A percentile compares a stretch with the other conserved stretches of the same genome.
phyloP scores from a whole-genome alignment of 164 flowering plant genomes.

The Stephania yunnanensis region DNA sequence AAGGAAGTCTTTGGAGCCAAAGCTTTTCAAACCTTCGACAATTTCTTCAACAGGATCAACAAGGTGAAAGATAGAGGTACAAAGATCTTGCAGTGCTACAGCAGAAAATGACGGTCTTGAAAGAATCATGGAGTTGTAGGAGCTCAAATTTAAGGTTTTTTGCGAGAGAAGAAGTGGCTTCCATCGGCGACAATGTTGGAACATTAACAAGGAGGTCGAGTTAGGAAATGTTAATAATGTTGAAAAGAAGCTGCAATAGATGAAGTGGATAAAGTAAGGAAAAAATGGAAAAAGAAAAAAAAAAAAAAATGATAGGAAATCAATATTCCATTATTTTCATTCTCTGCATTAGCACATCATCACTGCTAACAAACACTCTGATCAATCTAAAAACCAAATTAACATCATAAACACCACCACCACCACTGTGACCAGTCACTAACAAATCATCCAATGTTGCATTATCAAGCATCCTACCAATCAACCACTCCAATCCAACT shows the following conservation, averaged over 20 bases:
- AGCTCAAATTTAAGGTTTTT: slow-evolving; percentile 3
- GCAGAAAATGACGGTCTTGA: slow-evolving; percentile 17
- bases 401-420: slow-evolving; percentile 61
- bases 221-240: not conserved
- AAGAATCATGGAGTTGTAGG: slow-evolving; percentile 10
- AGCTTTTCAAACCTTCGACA: slow-evolving; percentile 20
- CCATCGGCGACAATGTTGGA: not conserved
- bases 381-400: slow-evolving; percentile 58
- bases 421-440: slow-evolving; percentile 31
- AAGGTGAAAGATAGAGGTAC: not conserved
- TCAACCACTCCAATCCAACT: slow-evolving; percentile 55
- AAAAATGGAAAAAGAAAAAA: no score
- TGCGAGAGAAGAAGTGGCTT: not conserved
- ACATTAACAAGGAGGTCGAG: not conserved
- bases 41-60: slow-evolving; percentile 18
- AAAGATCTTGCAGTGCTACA: slow-evolving; percentile 10
- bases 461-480: slow-evolving; percentile 65
- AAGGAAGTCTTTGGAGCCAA: slow-evolving; percentile 4
- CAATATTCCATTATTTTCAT: slow-evolving; percentile 34
- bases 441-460: slow-evolving; percentile 71
- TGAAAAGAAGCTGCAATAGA: no score
- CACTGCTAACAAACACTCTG: slow-evolving; percentile 43
- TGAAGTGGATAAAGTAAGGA: no score
- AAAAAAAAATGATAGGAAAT: slow-evolving; percentile 3
- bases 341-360: slow-evolving; percentile 26